A percentile compares a stretch with the other conserved stretches of the same genome.
Evolutionary conservation across 2,329 filamentous ascomycete species (phyloP).

Genomic region (Trichoderma guizhouense): DNA sequence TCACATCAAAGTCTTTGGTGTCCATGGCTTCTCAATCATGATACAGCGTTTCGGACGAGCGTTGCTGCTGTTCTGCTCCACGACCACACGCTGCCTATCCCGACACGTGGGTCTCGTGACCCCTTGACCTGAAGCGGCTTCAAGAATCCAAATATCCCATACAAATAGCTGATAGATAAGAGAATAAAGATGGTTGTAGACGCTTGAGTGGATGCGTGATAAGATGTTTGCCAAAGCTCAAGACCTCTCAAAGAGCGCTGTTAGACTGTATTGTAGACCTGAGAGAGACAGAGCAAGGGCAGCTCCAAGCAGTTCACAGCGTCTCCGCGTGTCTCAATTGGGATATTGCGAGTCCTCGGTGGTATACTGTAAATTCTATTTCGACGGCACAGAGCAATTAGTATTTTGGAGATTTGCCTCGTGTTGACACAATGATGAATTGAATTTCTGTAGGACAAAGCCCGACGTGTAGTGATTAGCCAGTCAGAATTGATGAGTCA

Average conservation of each 20-base stretch:
- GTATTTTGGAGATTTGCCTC: not conserved
- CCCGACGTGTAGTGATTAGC: slow-evolving; percentile 3
- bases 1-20: slow-evolving; percentile 39
- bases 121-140: not conserved
- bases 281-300: not conserved
- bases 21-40: slow-evolving; percentile 26
- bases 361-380: not conserved
- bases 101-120: slow-evolving; percentile 7
- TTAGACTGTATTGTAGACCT: not conserved
- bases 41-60: not conserved
- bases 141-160: not conserved
- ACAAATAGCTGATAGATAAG: not conserved
- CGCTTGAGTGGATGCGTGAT: not conserved
- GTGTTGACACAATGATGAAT: slow-evolving; percentile 13
- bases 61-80: not conserved
- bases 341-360: not conserved
- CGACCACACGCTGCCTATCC: not conserved
- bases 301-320: not conserved
- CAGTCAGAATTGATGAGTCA: slow-evolving; percentile 20
- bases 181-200: not conserved
- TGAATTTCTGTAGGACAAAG: not conserved
- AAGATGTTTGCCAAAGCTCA: not conserved
- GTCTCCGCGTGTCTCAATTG: not conserved
- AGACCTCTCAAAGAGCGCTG: not conserved
- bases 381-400: not conserved